These are phyloP conservation scores for Saccharomycopsis crataegensis DNA, from an alignment of 1,139 yeast species.

Conservation along the genomic window DNA sequence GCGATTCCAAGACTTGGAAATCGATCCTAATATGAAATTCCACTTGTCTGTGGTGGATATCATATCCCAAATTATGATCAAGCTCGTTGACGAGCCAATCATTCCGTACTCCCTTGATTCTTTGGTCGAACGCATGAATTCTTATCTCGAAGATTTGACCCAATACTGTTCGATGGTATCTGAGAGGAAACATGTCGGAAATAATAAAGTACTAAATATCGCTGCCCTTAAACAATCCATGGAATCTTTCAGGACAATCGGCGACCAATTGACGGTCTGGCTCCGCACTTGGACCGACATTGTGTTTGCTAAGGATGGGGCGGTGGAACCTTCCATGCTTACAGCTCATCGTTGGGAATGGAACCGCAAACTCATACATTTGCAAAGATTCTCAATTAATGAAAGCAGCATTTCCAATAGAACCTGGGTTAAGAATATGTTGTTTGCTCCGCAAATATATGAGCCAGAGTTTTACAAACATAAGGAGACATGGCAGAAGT, in stretches of 20 bases:
- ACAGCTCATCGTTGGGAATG: slow-evolving; percentile 71
- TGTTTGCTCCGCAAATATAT: slow-evolving; percentile 64
- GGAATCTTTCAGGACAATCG: slow-evolving; percentile 32
- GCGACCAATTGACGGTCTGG: slow-evolving; percentile 33
- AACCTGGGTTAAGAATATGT: slow-evolving; percentile 58
- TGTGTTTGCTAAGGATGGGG: slow-evolving; percentile 32
- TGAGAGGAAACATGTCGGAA: slow-evolving; percentile 4
- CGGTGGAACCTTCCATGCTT: slow-evolving; percentile 61
- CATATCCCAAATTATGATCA: slow-evolving; percentile 45
- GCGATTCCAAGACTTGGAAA: slow-evolving; percentile 38
- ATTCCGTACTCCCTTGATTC: slow-evolving; percentile 59
- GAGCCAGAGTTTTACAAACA: slow-evolving; percentile 36
- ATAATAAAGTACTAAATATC: slow-evolving; percentile 23
- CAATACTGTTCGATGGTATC: slow-evolving; percentile 31
- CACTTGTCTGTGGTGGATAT: slow-evolving; percentile 55
- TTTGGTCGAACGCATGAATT: slow-evolving; percentile 40
- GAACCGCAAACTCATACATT: slow-evolving; percentile 57
- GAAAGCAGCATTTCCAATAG: slow-evolving; percentile 45
- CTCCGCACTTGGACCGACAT: slow-evolving; percentile 47
- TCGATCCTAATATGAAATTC: slow-evolving; percentile 51
- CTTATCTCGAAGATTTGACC: slow-evolving; percentile 43
- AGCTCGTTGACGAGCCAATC: slow-evolving; percentile 64
- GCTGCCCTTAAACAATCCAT: slow-evolving; percentile 27
- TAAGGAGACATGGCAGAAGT: slow-evolving; percentile 25
- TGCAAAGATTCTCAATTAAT: slow-evolving; percentile 49